These are phyloP conservation scores for Setaria italica DNA, from an alignment of 202 grass and related monocot species.

Conservation along the genomic window DNA sequence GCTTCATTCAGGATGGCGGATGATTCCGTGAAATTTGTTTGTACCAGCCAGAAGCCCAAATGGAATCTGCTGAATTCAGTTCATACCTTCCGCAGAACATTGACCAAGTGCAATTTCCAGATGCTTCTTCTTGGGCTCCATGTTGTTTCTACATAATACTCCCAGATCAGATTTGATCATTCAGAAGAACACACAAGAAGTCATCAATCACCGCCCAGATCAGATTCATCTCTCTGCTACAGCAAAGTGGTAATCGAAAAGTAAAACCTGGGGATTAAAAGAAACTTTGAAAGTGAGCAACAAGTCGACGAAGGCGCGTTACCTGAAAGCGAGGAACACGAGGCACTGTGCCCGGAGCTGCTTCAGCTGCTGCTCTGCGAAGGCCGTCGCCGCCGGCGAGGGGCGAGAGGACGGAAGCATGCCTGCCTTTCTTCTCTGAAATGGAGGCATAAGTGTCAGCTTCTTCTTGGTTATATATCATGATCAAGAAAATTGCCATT, in stretches of 20 bases:
- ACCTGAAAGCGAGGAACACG: constrained; percentile 74
- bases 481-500: not conserved
- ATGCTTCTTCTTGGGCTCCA: constrained; percentile 52
- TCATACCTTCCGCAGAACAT: constrained; percentile 48
- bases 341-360: constrained; percentile 85
- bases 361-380: constrained; percentile 67
- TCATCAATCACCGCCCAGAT: not conserved
- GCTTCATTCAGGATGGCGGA: not conserved
- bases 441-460: no score
- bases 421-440: not conserved
- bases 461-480: not conserved
- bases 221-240: no score
- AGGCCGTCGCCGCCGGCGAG: constrained; percentile 40
- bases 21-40: no score
- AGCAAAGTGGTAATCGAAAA: not conserved
- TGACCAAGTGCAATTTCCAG: constrained; percentile 68
- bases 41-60: no score
- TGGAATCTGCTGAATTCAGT: not conserved
- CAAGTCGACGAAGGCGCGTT: not conserved
- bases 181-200: not conserved
- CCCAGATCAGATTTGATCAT: not conserved
- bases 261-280: not conserved
- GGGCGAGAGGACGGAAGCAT: constrained; percentile 47
- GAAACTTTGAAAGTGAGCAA: not conserved
- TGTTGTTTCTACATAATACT: constrained; percentile 54